Conservation (phyloP, 305 asterid species). For the Fraxinus platypoda region DNA sequence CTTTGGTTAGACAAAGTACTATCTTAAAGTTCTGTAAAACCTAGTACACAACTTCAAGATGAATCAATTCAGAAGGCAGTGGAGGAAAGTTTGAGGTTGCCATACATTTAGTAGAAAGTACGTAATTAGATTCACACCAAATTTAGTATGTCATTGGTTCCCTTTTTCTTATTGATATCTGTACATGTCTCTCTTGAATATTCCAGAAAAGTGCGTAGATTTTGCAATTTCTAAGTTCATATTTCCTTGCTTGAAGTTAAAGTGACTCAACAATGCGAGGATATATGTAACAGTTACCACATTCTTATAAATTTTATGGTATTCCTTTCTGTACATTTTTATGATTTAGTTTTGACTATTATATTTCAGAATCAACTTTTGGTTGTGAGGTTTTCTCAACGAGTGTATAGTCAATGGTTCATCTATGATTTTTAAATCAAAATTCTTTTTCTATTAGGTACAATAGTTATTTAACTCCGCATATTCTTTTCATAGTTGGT, state of each 20-base stretch:
- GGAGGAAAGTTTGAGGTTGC: not conserved
- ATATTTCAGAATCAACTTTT: not conserved
- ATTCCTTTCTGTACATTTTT: not conserved
- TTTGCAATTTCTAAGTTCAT: not conserved
- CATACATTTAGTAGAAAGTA: not conserved
- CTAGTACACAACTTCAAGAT: not conserved
- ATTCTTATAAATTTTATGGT: not conserved
- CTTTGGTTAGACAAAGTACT: not conserved
- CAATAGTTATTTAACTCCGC: not conserved
- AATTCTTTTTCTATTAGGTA: no score
- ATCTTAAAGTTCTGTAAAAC: not conserved
- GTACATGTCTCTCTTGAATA: not conserved
- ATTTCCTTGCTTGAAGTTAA: not conserved
- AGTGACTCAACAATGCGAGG: slow-evolving; percentile 1
- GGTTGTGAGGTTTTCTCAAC: not conserved
- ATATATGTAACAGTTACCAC: not conserved
- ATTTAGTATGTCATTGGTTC: not conserved
- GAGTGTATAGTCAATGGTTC: not conserved
- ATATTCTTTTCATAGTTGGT: not conserved
- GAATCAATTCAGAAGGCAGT: not conserved
- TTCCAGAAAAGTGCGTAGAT: not conserved
- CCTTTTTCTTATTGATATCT: no score
- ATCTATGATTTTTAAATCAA: not conserved
- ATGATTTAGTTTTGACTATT: not conserved
- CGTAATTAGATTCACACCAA: not conserved